Base-by-base conservation (phyloP, 2,329 filamentous ascomycete genomes). In the Colletotrichum eremochloae region DNA sequence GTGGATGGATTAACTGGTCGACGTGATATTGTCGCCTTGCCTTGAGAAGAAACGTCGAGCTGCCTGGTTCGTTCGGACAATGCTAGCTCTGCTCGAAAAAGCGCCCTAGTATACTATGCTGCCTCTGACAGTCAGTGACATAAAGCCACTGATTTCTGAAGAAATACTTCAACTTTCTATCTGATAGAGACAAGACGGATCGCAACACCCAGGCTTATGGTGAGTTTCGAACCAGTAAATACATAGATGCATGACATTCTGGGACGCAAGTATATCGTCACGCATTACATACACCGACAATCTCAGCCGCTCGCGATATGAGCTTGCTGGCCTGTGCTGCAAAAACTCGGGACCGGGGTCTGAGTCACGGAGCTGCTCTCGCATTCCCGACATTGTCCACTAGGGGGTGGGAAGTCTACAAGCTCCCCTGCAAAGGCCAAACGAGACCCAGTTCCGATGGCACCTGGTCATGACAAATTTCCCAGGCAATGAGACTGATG, bases 341-440 rank as follows among this genome's bases (percentile, higher is more conserved):
- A 24, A 52, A 33, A 20, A 40, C 60, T 67, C 24, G 33, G 29
- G 36, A 61, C 42, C 31, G 40, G 29, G 50, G 55, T 29, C 40
- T 33, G 50, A 71, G 24, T 62, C 56, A 48, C 50, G 68, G 63
- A 64, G 33, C 61, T 5, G 33, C 5, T 5, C 14, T 60, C 3
- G 38, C 29, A 15, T 46, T 15, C 63, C 64, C 64, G 68, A 57
- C 18, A 58, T 68, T 15, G 15, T 58, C 68, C 64, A 65, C 58
- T 63, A 31, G 57, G 53, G 44, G 65, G 42, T 38, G 20, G 15
- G 15, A 38, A 8, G n/a, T 52, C 52, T 18, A 29, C 24, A n/a
- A 31, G 18, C 14, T 24, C 42, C 63, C 55, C 55, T 31, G 56
- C 31, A 20, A 5, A 36, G 38, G 38, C 29, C 29, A 56, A 63